Percentiles rank a stretch among this genome's conserved stretches.
phyloP scores from a whole-genome alignment of 176 grass and related monocot genomes.

The Oropetium thomaeum region DNA sequence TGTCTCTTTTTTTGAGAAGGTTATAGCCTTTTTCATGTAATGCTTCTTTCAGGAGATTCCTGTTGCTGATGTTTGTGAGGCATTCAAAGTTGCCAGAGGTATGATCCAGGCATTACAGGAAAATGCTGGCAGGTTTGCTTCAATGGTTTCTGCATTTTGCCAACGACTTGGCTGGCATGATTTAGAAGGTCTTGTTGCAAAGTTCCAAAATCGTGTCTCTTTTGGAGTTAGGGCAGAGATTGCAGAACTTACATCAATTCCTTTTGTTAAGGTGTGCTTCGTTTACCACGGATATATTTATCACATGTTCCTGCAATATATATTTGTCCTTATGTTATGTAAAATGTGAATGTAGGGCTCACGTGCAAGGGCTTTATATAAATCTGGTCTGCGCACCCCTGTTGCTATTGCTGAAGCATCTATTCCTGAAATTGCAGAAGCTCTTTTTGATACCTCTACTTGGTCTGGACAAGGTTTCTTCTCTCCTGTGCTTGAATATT shows the following conservation, averaged over 20 bases:
- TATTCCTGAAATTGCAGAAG: conserved; percentile 79
- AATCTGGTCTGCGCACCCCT: conserved; percentile 73
- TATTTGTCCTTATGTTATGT: conserved; percentile 21
- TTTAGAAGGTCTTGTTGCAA: conserved; percentile 86
- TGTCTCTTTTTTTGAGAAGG: background rate
- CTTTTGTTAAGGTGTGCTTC: conserved; percentile 72
- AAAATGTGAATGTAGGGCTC: conserved; percentile 56
- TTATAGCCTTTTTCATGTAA: background rate
- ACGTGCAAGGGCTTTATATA: conserved; percentile 88
- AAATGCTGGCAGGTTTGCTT: conserved; percentile 96
- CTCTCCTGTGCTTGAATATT: conserved; percentile 24
- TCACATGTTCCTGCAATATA: conserved; percentile 17
- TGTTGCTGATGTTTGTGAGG: conserved; percentile 89
- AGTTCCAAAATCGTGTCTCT: conserved; percentile 94
- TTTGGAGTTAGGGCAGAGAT: conserved; percentile 98
- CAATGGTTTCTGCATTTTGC: conserved; percentile 96
- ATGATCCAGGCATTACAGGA: conserved; percentile 92
- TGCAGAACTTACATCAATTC: conserved; percentile 83
- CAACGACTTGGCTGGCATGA: conserved; percentile 96
- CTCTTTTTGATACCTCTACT: conserved; percentile 74
- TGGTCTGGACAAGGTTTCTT: conserved; percentile 64
- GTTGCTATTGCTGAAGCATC: conserved; percentile 91
- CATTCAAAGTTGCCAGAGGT: conserved; percentile 93
- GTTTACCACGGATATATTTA: conserved; percentile 12
- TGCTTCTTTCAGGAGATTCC: conserved; percentile 64